These are phyloP conservation scores for Zizania palustris DNA, from an alignment of 202 grass and related monocot genomes.

Conservation along the genomic window DNA sequence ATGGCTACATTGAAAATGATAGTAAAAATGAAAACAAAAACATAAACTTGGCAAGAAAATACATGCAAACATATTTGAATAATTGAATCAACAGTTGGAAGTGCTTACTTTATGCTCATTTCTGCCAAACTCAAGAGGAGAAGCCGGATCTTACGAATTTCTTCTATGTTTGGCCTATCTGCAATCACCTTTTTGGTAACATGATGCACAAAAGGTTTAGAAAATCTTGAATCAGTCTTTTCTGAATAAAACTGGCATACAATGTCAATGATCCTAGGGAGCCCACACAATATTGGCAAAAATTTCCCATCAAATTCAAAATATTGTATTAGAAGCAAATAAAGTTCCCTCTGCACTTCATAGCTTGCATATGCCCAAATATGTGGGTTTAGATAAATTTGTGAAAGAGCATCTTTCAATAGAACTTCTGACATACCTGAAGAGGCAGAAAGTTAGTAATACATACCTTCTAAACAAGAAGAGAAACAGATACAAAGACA, in stretches of 20 bases:
- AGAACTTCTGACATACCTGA: conserved; percentile 71
- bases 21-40: conserved; percentile 13
- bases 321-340: conserved; percentile 69
- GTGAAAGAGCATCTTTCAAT: conserved; percentile 59
- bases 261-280: conserved; percentile 70
- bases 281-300: conserved; percentile 58
- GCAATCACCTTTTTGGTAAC: conserved; percentile 60
- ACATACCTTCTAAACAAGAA: not conserved
- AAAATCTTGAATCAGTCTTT: conserved; percentile 47
- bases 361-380: conserved; percentile 67
- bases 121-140: conserved; percentile 78
- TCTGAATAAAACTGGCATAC: conserved; percentile 71
- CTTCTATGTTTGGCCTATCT: conserved; percentile 58
- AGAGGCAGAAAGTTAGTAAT: conserved; percentile 28
- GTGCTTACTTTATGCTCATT: conserved; percentile 66
- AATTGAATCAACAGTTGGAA: too few species aligned
- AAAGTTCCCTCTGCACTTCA: conserved; percentile 74
- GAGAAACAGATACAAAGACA: not conserved
- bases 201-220: conserved; percentile 61
- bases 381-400: conserved; percentile 74
- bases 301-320: conserved; percentile 64
- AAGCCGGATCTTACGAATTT: conserved; percentile 67
- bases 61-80: too few species aligned
- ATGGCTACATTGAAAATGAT: conserved; percentile 24
- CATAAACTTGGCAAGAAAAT: too few species aligned